Evolutionary conservation across 805 yeast species (phyloP), one percentile per base, ranked within the genome.

Genomic region (Grigorovia jiainica): DNA sequence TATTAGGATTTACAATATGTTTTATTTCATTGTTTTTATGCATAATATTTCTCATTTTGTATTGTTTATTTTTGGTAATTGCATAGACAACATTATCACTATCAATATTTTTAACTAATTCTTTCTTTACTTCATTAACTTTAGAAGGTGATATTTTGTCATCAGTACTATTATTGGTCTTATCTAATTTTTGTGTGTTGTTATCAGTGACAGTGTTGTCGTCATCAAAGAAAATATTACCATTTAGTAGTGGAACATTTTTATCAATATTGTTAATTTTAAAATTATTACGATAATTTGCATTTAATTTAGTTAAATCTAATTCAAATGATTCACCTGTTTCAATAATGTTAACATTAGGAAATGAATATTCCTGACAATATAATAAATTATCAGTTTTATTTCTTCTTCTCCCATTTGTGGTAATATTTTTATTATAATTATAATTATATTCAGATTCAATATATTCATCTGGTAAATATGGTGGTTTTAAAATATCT

Each of bases 1-100:
- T 81, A 43, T 71, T 75, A 49, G 58, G 54, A 37, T 57, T 57
- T 36, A 57, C 50, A 29, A 53, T 25, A 18, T 36, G 32, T 7
- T 11, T 27, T 7, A 27, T 27, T 27, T 27, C 15, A 8, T 10
- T 27, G 7, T 27, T 27, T 8, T 27, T 27, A 27, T 27, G 31
- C 11, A 27, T 27, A 3, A 27, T 27, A 27, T 27, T 27, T 29
- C 50, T 49, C 36, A 53, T 40, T 33, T 50, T 52, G 46, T 50
- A 53, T 42, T 55, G 56, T 44, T 56, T 58, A 41, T 56, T 55
- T 38, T 55, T 56, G n/a, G 57, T 51, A 31, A 55, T 39, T 3
- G 45, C 36, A 24, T 36, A 41, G 4, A 35, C 34, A 15, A 41
- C 38, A 27, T 27, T 27, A 27, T 27, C 31, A 13, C 31, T 27